Conservation (phyloP, 768 basidiomycete genomes). For the Pleurotus citrinopileatus region DNA sequence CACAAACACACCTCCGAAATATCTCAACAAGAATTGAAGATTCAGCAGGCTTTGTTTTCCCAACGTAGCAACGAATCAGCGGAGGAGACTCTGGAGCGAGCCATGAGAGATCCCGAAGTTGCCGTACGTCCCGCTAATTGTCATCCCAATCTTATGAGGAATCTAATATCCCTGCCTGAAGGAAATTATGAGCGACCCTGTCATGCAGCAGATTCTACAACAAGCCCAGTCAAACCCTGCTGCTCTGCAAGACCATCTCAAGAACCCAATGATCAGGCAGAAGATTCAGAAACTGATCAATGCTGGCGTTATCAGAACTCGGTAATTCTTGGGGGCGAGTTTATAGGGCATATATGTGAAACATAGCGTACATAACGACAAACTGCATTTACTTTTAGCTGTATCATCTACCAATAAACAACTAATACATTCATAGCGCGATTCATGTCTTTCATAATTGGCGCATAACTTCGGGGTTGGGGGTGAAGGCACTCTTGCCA, state of each 20-base stretch:
- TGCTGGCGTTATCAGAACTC: conserved; percentile 90
- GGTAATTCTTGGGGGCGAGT: conserved; percentile 34
- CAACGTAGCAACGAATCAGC: conserved; percentile 85
- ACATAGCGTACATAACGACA: background rate
- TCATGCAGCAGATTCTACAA: conserved; percentile 94
- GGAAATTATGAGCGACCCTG: conserved; percentile 84
- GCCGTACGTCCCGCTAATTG: conserved; percentile 51
- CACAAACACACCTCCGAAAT: conserved; percentile 85
- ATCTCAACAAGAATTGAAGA: conserved; percentile 73
- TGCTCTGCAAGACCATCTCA: conserved; percentile 94
- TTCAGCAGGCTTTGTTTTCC: conserved; percentile 72
- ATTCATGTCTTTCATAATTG: background rate
- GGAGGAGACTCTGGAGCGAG: conserved; percentile 88
- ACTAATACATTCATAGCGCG: background rate
- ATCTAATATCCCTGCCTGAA: conserved; percentile 25
- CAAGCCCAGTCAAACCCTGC: conserved; percentile 89
- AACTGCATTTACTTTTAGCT: background rate
- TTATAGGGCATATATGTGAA: background rate
- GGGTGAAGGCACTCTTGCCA: conserved; percentile 23
- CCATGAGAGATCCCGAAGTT: conserved; percentile 97
- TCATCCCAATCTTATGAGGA: conserved; percentile 8
- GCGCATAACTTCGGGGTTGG: conserved; percentile 18
- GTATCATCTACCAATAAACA: background rate
- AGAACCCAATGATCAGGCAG: conserved; percentile 75
- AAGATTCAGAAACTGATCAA: conserved; percentile 91